These are phyloP conservation scores for Allomyces macrogynus DNA, from an alignment of 192 early-diverging fungal genomes.

Conservation along the genomic window DNA sequence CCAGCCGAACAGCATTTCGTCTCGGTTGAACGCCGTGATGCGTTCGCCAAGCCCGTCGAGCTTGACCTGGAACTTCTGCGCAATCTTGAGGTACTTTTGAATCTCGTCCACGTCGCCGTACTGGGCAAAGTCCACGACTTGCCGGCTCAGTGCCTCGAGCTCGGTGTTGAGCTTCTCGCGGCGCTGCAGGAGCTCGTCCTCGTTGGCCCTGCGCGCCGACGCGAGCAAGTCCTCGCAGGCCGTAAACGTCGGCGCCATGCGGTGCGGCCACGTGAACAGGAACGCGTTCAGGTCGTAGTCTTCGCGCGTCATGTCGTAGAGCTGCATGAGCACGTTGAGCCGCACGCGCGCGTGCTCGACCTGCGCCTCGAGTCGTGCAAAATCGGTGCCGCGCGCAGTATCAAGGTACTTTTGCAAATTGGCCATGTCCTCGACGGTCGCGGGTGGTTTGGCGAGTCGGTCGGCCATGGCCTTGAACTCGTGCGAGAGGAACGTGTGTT, in stretches of 20 bases:
- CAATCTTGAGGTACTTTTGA: slow-evolving; percentile 33
- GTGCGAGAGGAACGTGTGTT: slow-evolving; percentile 10
- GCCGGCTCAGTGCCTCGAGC: slow-evolving; percentile 33
- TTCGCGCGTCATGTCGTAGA: slow-evolving; percentile 27
- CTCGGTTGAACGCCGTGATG: slow-evolving; percentile 25
- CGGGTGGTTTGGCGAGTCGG: slow-evolving; percentile 18
- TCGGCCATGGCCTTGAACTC: slow-evolving; percentile 27
- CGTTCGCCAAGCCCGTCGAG: slow-evolving; percentile 29
- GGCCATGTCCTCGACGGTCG: slow-evolving; percentile 39
- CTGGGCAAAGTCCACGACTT: slow-evolving; percentile 34
- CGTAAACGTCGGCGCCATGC: slow-evolving; percentile 24
- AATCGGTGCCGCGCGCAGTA: slow-evolving; percentile 12
- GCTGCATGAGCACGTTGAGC: slow-evolving; percentile 39
- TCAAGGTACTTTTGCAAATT: slow-evolving; percentile 32
- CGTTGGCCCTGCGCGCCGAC: slow-evolving; percentile 19
- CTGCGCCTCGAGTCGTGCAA: slow-evolving; percentile 25
- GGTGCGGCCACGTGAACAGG: slow-evolving; percentile 33
- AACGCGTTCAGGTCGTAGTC: slow-evolving; percentile 36
- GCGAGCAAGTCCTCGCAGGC: slow-evolving; percentile 26
- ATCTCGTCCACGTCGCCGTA: slow-evolving; percentile 38
- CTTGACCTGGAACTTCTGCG: slow-evolving; percentile 30
- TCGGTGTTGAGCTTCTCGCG: slow-evolving; percentile 26
- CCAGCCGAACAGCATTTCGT: slow-evolving; percentile 39
- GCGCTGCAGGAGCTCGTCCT: slow-evolving; percentile 32
- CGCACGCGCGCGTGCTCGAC: slow-evolving; percentile 37